Base-by-base conservation (phyloP, 495 filamentous ascomycete genomes). In the Lasiosphaeris hirsuta region DNA sequence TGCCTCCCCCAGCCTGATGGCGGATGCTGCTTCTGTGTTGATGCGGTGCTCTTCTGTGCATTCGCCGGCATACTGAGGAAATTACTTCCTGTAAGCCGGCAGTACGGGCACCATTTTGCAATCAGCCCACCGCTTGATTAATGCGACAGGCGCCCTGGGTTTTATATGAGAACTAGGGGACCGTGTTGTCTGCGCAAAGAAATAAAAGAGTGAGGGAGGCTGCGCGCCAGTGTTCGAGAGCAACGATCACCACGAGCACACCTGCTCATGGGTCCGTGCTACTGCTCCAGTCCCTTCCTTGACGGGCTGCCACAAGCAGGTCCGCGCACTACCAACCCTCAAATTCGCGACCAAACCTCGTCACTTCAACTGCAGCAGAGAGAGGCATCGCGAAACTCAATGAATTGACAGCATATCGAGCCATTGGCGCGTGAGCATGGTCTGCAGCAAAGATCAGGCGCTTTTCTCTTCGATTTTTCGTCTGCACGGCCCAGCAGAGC, bases 391-490 rank as follows among this genome's bases (percentile, higher is more conserved):
- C 62, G 49, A 56, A 52, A 53, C 48, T 40, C 53, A 37, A 62
- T 52, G 59, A 45, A 57, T 37, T 58, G 56, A 58, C 56, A 43
- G 10, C 54, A 58, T 47, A 44, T 51, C 44, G 39, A 59, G 62
- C 62, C 64, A 67, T 67, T 67, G 62, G 59, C 56, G 46, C 51
- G 50, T 57, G 50, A 63, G 51, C 37, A 64, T 65, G 62, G n/a
- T 47, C 43, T 33, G 41, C n/a, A 43, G 36, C 10, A 55, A 14
- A 51, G 33, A 35, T 42, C 35, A 60, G 43, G 33, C 38, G 23
- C 30, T 34, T 37, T 39, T 38, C 15, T 44, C 30, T 50, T 50
- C 57, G 52, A 62, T 45, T 48, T 39, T 39, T 18, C 48, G 33
- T 58, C 52, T 54, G 43, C 36, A 54, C 41, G 52, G 48, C 47